A percentile compares a stretch with the other conserved stretches of the same genome.
These are phyloP conservation scores for Calonectria pteridis DNA, from an alignment of 2,329 filamentous ascomycete genomes.

Conservation along the genomic window DNA sequence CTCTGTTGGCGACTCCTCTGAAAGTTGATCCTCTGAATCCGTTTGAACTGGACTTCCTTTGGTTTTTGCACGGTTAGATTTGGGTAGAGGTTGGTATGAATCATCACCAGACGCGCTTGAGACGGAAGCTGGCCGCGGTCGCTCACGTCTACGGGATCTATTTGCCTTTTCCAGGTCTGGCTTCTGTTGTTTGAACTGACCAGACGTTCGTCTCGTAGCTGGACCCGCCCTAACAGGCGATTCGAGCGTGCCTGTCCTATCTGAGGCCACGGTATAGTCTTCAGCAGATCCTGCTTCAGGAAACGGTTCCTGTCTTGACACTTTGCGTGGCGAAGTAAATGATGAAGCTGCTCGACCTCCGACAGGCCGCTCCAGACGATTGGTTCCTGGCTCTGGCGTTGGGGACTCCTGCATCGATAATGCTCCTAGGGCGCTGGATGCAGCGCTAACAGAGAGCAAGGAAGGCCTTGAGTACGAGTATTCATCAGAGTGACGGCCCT, in stretches of 20 bases:
- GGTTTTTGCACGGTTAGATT: constrained; percentile 44
- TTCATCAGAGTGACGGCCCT: constrained; percentile 56
- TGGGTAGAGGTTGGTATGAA: constrained; percentile 37
- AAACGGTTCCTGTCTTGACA: constrained; percentile 31
- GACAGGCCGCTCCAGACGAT: constrained; percentile 32
- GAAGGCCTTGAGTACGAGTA: constrained; percentile 55
- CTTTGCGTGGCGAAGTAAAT: constrained; percentile 31
- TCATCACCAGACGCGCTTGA: constrained; percentile 47
- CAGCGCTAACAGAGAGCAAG: constrained; percentile 66
- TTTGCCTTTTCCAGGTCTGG: constrained; percentile 32
- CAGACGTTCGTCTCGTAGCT: constrained; percentile 29
- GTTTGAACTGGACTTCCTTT: constrained; percentile 52
- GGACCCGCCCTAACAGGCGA: constrained; percentile 31
- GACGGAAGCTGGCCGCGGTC: constrained; percentile 33
- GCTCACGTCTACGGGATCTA: constrained; percentile 38
- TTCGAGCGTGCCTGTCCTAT: constrained; percentile 35
- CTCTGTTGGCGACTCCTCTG: constrained; percentile 58
- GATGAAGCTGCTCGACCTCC: constrained; percentile 25
- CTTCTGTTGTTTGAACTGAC: constrained; percentile 28
- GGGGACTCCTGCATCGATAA: constrained; percentile 42
- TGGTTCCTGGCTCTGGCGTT: constrained; percentile 31
- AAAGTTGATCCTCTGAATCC: constrained; percentile 61
- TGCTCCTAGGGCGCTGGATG: constrained; percentile 65
- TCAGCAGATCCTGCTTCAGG: constrained; percentile 35
- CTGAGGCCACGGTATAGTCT: constrained; percentile 38